Percentiles rank a stretch among this genome's conserved stretches.
phyloP scores from a whole-genome alignment of 768 basidiomycete species.

The Hemileccinum rubropunctum region DNA sequence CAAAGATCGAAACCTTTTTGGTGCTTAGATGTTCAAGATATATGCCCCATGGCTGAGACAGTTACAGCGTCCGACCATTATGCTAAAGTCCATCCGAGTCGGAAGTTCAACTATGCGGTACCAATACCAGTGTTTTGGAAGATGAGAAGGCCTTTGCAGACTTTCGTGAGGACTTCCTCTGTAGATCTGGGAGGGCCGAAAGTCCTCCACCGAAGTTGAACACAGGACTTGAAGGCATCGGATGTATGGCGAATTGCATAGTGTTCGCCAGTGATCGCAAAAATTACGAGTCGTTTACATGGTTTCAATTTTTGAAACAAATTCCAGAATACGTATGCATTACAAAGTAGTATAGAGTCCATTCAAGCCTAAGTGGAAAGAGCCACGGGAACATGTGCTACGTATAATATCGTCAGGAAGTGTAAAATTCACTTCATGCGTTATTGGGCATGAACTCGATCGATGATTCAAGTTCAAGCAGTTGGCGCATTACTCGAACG shows the following conservation, averaged over 20 bases:
- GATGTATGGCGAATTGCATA: too few species aligned
- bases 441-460: not conserved
- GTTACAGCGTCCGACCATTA: slow-evolving; percentile 80
- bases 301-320: too few species aligned
- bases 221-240: too few species aligned
- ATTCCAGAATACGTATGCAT: not conserved
- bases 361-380: not conserved
- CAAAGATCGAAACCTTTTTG: not conserved
- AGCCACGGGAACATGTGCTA: not conserved
- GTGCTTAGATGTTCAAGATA: too few species aligned
- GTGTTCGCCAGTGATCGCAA: too few species aligned
- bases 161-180: slow-evolving; percentile 81
- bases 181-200: slow-evolving; percentile 86
- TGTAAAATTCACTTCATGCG: not conserved
- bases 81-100: slow-evolving; percentile 46
- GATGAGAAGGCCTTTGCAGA: slow-evolving; percentile 80
- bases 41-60: slow-evolving; percentile 74
- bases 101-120: slow-evolving; percentile 82
- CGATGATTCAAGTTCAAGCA: slow-evolving; percentile 13
- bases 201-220: slow-evolving; percentile 96
- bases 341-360: not conserved
- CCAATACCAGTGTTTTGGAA: slow-evolving; percentile 91
- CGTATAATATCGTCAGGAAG: not conserved
- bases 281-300: not conserved
- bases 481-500: slow-evolving; percentile 20